phyloP scores from a whole-genome alignment of 331 rosid genomes.

The Saraca asoca region DNA sequence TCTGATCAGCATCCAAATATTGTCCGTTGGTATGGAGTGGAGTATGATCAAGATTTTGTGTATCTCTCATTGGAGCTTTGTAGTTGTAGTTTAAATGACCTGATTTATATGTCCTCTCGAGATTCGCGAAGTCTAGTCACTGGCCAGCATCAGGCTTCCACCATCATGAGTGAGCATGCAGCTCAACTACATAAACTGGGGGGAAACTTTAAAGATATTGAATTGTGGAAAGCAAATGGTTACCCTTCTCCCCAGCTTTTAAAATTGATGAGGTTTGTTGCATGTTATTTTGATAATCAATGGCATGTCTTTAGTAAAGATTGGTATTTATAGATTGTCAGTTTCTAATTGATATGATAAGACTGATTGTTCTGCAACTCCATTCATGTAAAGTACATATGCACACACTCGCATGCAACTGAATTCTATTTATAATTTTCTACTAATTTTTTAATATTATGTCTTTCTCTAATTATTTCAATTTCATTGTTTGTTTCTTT shows the following conservation, averaged over 20 bases:
- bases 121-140: slow-evolving; percentile 23
- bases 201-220: slow-evolving; percentile 39
- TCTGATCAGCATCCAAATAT: slow-evolving; percentile 83
- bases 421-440: too few species aligned
- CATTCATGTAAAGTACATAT: too few species aligned
- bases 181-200: slow-evolving; percentile 39
- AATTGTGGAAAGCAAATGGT: slow-evolving; percentile 59
- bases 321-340: too few species aligned
- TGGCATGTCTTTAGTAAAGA: too few species aligned
- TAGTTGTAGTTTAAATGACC: slow-evolving; percentile 65
- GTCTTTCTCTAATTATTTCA: too few species aligned
- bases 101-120: slow-evolving; percentile 50
- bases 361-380: too few species aligned
- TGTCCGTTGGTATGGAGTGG: slow-evolving; percentile 87
- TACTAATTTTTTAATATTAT: too few species aligned
- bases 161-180: slow-evolving; percentile 22
- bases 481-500: too few species aligned
- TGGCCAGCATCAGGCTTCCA: slow-evolving; percentile 35
- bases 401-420: too few species aligned
- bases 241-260: slow-evolving; percentile 58
- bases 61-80: slow-evolving; percentile 83
- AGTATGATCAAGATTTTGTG: slow-evolving; percentile 76
- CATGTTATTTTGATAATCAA: neutral
- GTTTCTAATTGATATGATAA: too few species aligned
- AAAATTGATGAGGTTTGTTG: slow-evolving; percentile 75